Percentiles rank a stretch among this genome's conserved stretches.
These are phyloP conservation scores for Verticillium isaacii DNA, from an alignment of 2,329 filamentous ascomycete species.

Conservation along the genomic window DNA sequence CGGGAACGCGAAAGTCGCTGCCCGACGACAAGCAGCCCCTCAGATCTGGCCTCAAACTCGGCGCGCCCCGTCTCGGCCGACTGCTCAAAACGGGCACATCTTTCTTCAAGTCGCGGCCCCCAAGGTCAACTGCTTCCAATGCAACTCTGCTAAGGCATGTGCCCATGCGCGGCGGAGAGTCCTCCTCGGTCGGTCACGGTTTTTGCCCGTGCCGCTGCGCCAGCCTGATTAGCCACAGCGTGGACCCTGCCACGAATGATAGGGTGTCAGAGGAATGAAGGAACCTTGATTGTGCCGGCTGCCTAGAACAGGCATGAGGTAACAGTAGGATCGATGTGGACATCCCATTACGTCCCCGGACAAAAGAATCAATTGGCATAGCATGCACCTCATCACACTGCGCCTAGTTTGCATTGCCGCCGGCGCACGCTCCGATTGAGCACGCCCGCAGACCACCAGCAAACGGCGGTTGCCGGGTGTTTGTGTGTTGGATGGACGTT, in stretches of 20 bases:
- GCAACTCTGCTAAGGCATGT: neutral
- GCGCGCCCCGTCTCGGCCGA: neutral
- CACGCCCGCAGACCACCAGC: neutral
- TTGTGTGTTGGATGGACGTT: neutral
- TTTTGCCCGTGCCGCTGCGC: neutral
- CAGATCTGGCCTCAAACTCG: neutral
- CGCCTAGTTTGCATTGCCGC: neutral
- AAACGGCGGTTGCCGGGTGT: neutral
- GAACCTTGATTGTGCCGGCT: neutral
- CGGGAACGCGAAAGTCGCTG: neutral
- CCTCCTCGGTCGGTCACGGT: neutral
- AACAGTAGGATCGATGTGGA: neutral
- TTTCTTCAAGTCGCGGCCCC: neutral
- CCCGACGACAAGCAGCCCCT: neutral
- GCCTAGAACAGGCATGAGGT: neutral
- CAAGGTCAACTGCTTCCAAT: neutral
- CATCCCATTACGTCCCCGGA: neutral
- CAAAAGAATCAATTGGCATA: neutral
- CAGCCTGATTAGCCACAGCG: neutral
- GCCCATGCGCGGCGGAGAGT: neutral
- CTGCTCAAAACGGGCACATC: neutral
- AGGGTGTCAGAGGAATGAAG: neutral
- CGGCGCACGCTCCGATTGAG: neutral
- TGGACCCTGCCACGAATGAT: neutral
- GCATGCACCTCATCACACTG: slow-evolving; percentile 1